Percentiles rank a stretch among this genome's conserved stretches.
Evolutionary conservation across 768 basidiomycete species (phyloP).

Genomic region (Leccinum rimulosum): DNA sequence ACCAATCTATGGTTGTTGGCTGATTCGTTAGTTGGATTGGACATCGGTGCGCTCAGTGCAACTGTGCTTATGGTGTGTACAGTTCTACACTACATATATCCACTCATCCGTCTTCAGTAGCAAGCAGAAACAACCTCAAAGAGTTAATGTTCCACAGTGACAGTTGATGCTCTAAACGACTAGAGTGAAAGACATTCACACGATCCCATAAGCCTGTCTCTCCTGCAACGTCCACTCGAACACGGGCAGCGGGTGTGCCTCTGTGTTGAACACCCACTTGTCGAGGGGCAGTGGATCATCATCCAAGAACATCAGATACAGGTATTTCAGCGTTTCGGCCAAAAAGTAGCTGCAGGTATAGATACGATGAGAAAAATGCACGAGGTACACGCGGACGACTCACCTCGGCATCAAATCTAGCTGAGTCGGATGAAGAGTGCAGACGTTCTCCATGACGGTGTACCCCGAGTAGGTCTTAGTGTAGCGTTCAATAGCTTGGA

Average conservation of each 20-base stretch:
- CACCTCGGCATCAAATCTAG: slow-evolving; percentile 72
- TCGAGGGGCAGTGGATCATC: background rate
- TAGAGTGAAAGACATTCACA: background rate
- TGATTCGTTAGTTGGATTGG: too few relatives aligned
- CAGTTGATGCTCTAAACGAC: background rate
- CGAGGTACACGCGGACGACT: slow-evolving; percentile 14
- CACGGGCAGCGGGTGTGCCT: background rate
- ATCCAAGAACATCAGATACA: background rate
- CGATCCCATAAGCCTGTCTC: background rate
- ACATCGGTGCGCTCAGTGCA: too few relatives aligned
- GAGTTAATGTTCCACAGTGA: background rate
- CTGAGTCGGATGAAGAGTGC: slow-evolving; percentile 34
- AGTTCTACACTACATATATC: too few relatives aligned
- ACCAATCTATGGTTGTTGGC: too few relatives aligned
- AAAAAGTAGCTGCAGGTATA: background rate
- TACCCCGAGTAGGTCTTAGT: slow-evolving; percentile 61
- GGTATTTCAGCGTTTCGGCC: background rate
- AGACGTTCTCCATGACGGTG: slow-evolving; percentile 49
- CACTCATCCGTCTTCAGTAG: too few relatives aligned
- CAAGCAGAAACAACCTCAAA: background rate
- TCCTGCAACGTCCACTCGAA: background rate
- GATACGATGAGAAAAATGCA: background rate
- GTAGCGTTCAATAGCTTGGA: slow-evolving; percentile 59
- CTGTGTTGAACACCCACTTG: background rate
- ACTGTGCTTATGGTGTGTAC: too few relatives aligned